Conservation (phyloP, 768 basidiomycete genomes). For the Lactarius tabidus region DNA sequence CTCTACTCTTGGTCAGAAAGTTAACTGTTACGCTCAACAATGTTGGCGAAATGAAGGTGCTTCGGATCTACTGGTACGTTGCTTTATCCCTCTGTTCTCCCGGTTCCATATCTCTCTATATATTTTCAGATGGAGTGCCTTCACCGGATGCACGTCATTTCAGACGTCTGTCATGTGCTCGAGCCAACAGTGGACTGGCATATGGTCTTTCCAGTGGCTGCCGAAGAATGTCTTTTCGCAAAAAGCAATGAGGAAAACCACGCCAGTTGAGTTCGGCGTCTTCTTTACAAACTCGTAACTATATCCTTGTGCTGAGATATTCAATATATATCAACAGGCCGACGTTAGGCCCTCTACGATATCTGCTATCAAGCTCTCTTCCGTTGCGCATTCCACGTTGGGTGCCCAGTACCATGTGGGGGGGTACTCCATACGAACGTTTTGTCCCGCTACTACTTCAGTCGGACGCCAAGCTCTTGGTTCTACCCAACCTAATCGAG, state of each 20-base stretch:
- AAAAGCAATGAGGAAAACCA: constrained; percentile 31
- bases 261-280: constrained; percentile 62
- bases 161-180: constrained; percentile 75
- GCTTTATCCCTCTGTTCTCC: not conserved
- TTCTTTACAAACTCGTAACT: constrained; percentile 64
- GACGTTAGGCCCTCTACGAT: constrained; percentile 67
- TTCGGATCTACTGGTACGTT: constrained; percentile 73
- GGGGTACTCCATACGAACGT: constrained; percentile 86
- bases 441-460: constrained; percentile 79
- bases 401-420: constrained; percentile 89
- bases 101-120: not conserved
- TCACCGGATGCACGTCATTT: constrained; percentile 85
- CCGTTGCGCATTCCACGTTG: constrained; percentile 63
- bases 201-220: constrained; percentile 45
- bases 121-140: constrained; percentile 79
- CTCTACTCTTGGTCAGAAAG: constrained; percentile 36
- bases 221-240: constrained; percentile 30
- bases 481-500: constrained; percentile 29
- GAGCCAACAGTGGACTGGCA: constrained; percentile 72
- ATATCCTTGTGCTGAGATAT: constrained; percentile 20
- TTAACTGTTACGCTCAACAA: constrained; percentile 76
- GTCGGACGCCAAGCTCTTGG: constrained; percentile 35
- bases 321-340: constrained; percentile 45
- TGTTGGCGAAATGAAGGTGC: constrained; percentile 85
- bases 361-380: constrained; percentile 39